These are phyloP conservation scores for Yamadazyma sp. DNA, from an alignment of 805 yeast genomes.

Conservation along the genomic window DNA sequence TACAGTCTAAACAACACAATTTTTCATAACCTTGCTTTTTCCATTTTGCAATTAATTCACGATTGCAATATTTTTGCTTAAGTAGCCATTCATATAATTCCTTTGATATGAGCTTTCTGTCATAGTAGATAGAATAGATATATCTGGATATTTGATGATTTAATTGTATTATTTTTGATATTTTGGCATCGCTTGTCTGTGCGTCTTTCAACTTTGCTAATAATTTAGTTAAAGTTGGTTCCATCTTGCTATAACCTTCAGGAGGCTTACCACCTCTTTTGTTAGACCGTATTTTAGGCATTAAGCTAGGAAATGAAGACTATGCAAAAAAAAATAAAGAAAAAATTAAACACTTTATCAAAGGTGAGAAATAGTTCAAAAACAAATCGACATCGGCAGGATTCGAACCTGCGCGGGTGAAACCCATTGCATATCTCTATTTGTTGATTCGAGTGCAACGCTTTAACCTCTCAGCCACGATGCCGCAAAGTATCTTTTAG, in stretches of 20 bases:
- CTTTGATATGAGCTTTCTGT: constrained; percentile 60
- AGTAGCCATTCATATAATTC: constrained; percentile 74
- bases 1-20: constrained; percentile 79
- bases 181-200: constrained; percentile 44
- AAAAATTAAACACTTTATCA: not conserved
- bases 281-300: constrained; percentile 45
- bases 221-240: constrained; percentile 62
- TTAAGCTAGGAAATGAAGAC: constrained; percentile 15
- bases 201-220: constrained; percentile 54
- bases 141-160: constrained; percentile 76
- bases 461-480: constrained; percentile 44
- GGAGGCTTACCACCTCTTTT: constrained; percentile 58
- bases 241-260: constrained; percentile 66
- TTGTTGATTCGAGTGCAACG: constrained; percentile 35
- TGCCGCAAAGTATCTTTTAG: constrained; percentile 10
- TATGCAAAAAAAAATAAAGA: not conserved
- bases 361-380: constrained; percentile 8
- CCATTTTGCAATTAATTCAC: constrained; percentile 75
- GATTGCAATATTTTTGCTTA: constrained; percentile 64
- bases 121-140: constrained; percentile 69
- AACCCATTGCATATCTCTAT: constrained; percentile 35
- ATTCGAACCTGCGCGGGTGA: constrained; percentile 47
- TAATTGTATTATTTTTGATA: constrained; percentile 71
- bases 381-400: constrained; percentile 42
- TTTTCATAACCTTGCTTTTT: constrained; percentile 82